phyloP scores from a whole-genome alignment of 805 yeast genomes.

The Lipomyces japonicus region DNA sequence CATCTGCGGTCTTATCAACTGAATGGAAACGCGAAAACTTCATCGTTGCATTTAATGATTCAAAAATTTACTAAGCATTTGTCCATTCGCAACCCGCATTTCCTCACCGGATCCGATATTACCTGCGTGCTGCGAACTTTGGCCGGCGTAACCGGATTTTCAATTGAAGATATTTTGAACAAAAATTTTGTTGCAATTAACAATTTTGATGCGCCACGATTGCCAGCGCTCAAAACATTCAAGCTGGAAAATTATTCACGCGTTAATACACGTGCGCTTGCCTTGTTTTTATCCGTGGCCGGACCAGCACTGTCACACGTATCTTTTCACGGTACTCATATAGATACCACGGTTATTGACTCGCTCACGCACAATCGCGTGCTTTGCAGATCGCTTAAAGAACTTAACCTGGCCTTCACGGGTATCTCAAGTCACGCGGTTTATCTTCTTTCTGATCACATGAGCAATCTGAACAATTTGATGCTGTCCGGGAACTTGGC shows the following conservation, averaged over 20 bases:
- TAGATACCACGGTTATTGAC: background rate
- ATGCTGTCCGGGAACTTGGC: constrained; percentile 12
- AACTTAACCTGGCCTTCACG: constrained; percentile 8
- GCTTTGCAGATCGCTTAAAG: background rate
- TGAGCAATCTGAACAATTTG: constrained; percentile 1
- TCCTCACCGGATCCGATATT: constrained; percentile 3
- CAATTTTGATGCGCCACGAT: background rate
- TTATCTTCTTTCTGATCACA: constrained; percentile 2
- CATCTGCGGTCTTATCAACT: background rate
- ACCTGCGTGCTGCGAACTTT: background rate
- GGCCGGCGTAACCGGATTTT: background rate
- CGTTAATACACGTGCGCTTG: background rate
- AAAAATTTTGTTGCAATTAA: background rate
- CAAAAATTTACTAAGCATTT: background rate
- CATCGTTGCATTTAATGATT: background rate
- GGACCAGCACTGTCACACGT: background rate
- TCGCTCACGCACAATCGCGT: background rate
- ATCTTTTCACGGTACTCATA: constrained; percentile 5
- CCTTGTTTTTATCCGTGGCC: background rate
- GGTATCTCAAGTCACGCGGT: background rate
- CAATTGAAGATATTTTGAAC: background rate
- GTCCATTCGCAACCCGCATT: constrained; percentile 4
- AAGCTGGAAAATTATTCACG: constrained; percentile 4
- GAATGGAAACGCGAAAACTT: background rate
- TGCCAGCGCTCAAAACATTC: background rate